phyloP scores from a whole-genome alignment of 208 protist species.

The Leishmania aethiopica region DNA sequence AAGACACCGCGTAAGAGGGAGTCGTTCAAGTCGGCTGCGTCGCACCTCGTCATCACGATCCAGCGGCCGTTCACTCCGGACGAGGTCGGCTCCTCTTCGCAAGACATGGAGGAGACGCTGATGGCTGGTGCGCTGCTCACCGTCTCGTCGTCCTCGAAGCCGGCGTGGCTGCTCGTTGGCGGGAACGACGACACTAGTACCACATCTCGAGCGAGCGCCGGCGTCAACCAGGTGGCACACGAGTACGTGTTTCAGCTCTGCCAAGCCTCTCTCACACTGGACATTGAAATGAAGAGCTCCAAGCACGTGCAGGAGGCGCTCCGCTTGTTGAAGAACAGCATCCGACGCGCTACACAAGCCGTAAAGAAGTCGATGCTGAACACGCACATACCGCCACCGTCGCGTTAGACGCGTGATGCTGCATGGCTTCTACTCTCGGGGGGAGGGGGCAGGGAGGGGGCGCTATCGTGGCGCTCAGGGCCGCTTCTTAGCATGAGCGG shows the following conservation, averaged over 20 bases:
- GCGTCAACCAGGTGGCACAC: constrained; percentile 17
- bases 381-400: constrained; percentile 8
- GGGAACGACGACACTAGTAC: constrained; percentile 27
- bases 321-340: constrained; percentile 35
- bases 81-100: constrained; percentile 50
- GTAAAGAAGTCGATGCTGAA: constrained; percentile 50
- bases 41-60: constrained; percentile 49
- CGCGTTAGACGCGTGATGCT: neutral
- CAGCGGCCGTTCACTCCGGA: constrained; percentile 49
- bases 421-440: neutral
- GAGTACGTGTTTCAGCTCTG: constrained; percentile 30
- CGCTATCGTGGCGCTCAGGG: neutral
- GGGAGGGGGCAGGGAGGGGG: no score
- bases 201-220: constrained; percentile 27
- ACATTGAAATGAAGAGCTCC: constrained; percentile 47
- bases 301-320: constrained; percentile 45
- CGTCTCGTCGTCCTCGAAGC: constrained; percentile 28
- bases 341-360: constrained; percentile 44
- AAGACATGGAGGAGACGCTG: constrained; percentile 42
- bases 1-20: constrained; percentile 22
- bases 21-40: constrained; percentile 17
- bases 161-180: constrained; percentile 17
- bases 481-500: neutral
- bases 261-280: constrained; percentile 32
- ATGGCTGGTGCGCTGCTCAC: constrained; percentile 31